Percentiles rank a stretch among this genome's conserved stretches.
Conservation (phyloP, 305 asterid species). For the Striga hermonthica region DNA sequence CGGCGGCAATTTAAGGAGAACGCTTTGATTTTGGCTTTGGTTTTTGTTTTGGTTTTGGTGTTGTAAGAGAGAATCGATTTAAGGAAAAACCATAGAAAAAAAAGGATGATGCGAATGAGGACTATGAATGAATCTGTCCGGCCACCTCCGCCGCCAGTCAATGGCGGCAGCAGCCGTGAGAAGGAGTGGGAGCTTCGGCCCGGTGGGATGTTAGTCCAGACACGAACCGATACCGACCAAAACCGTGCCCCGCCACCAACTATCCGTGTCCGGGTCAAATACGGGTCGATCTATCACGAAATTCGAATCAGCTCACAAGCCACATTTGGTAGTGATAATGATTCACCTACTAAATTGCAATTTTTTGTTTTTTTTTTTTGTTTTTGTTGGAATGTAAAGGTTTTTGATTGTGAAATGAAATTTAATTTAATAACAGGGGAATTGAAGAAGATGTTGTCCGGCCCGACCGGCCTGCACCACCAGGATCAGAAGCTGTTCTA, state of each 20-base stretch:
- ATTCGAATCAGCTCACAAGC: conserved; percentile 73
- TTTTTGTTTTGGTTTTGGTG: background rate
- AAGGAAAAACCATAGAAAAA: too few species aligned
- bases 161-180: conserved; percentile 30
- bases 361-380: background rate
- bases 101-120: conserved; percentile 53
- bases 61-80: background rate
- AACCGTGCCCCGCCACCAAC: conserved; percentile 59
- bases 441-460: conserved; percentile 81
- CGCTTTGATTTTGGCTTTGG: background rate
- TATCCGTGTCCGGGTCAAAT: conserved; percentile 79
- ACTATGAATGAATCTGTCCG: conserved; percentile 28
- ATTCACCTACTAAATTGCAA: background rate
- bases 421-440: conserved; percentile 51
- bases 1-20: conserved; percentile 23
- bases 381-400: background rate
- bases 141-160: conserved; percentile 37
- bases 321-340: conserved; percentile 53
- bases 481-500: conserved; percentile 82
- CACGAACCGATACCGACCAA: conserved; percentile 45
- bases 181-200: conserved; percentile 81
- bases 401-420: background rate
- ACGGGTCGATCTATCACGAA: conserved; percentile 67
- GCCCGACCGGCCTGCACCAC: conserved; percentile 84
- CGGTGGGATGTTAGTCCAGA: conserved; percentile 91